Base-by-base conservation (phyloP, 441 rosid species). In the Eruca vesicaria region DNA sequence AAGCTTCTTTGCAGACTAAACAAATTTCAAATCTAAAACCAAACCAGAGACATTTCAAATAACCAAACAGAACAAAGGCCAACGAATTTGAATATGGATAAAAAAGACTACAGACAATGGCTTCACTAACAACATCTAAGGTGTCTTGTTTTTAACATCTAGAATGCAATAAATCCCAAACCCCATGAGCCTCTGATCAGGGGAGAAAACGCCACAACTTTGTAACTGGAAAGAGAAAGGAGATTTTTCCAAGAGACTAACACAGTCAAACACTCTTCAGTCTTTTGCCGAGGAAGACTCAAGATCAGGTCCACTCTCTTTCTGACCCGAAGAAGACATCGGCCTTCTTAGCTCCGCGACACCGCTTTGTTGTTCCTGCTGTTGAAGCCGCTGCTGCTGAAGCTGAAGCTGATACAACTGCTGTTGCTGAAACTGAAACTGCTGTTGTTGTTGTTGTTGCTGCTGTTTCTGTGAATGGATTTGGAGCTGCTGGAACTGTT, bases 401-500 rank as follows among this genome's bases (percentile, higher is more conserved):
- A 18, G 79, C 55, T 69, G 80, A 77, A 64, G 71, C 68, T 71
- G 80, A 70, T 77, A 77, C 20, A 71, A 35, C 48, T 70, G 80
- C 43, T 76, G 80, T 10, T 75, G 88, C 71, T 83, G 91, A 36
- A 74, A 88, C 70, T 86, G 92, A 28, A 66, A 73, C 21, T 82
- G 87, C 14, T 82, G 90, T 18, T 84, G 71, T 18, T 63, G 89
- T 23, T 73, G 80, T 15, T 84, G 92, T 16, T 88, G 93, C 3
- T 79, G 94, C 50, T 89, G 97, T 83, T 95, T 91, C 89, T 95
- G 99, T 9, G 97, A 83, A 53, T 96, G 95, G 74, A 96, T 93
- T 76, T 93, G 98, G 68, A 96, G 97, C 84, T 91, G 99, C 75
- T 96, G 99, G 59, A 96, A 88, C 79, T 96, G 99, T 73, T 93